Evolutionary conservation across 140 eudicot genomes (phyloP).

Genomic region (Stevia rebaudiana): DNA sequence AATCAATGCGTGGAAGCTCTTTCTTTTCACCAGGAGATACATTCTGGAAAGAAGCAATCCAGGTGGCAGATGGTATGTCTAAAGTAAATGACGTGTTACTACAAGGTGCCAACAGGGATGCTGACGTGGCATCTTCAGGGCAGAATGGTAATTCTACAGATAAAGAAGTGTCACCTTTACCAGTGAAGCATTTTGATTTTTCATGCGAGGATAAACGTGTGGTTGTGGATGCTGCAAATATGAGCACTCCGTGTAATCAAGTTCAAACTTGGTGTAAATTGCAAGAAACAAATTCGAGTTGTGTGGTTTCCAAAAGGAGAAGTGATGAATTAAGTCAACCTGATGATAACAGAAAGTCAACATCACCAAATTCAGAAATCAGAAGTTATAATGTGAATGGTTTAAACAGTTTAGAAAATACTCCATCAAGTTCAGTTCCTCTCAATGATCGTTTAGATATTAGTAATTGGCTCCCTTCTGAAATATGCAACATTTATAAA

Average conservation of each 20-base stretch:
- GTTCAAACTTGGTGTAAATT: constrained; percentile 27
- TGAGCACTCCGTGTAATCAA: constrained; percentile 18
- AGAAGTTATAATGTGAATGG: constrained; percentile 8
- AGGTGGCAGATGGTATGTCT: constrained; percentile 70
- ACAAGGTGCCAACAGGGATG: constrained; percentile 21
- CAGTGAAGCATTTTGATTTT: constrained; percentile 89
- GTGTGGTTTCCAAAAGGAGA: constrained; percentile 28
- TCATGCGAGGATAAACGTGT: constrained; percentile 50
- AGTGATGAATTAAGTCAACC: constrained; percentile 18
- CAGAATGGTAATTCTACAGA: constrained; percentile 32
- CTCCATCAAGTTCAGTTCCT: constrained; percentile 69
- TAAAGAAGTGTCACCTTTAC: constrained; percentile 75
- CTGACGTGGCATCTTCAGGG: constrained; percentile 31
- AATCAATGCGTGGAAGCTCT: constrained; percentile 73
- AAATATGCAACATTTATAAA: constrained; percentile 63
- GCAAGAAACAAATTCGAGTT: constrained; percentile 25
- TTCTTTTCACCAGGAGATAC: constrained; percentile 89
- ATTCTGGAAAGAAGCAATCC: constrained; percentile 93
- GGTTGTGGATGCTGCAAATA: constrained; percentile 24
- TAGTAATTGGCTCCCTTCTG: constrained; percentile 82
- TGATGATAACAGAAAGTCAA: constrained; percentile 25
- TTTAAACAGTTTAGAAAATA: constrained; percentile 34
- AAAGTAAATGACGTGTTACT: constrained; percentile 29
- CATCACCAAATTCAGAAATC: constrained; percentile 35
- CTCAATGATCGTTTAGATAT: constrained; percentile 52